phyloP scores from a whole-genome alignment of 169 alveolate species.

The Miamiensis avidus region DNA sequence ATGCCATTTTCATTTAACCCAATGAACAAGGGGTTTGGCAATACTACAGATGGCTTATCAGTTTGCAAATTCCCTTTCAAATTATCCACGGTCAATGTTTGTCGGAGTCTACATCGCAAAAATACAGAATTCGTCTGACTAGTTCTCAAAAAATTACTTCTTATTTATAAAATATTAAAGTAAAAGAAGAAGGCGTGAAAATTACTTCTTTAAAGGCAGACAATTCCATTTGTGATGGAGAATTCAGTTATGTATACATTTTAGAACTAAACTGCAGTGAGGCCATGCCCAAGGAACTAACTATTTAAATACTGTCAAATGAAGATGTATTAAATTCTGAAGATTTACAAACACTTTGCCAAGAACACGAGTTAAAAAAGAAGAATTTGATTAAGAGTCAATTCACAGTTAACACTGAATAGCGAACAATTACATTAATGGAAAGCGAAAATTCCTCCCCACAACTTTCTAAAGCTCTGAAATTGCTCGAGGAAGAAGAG shows the following conservation, averaged over 20 bases:
- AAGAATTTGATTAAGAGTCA: no score
- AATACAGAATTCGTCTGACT: neutral
- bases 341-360: neutral
- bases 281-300: neutral
- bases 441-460: no score
- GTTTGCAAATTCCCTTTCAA: slow-evolving; percentile 7
- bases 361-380: neutral
- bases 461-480: no score
- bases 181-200: no score
- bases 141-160: neutral
- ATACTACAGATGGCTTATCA: slow-evolving; percentile 42
- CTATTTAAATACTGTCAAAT: neutral
- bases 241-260: neutral
- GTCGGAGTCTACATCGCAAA: neutral
- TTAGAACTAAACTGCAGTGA: neutral
- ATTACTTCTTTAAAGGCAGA: no score
- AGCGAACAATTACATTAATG: no score
- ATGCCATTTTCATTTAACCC: slow-evolving; percentile 49
- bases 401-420: neutral
- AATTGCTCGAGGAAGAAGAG: neutral
- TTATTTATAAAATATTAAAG: no score
- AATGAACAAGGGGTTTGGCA: slow-evolving; percentile 47
- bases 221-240: neutral
- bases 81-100: neutral
- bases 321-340: no score